Conservation (phyloP, 2,329 filamentous ascomycete genomes). For the Epichloe uncinata region DNA sequence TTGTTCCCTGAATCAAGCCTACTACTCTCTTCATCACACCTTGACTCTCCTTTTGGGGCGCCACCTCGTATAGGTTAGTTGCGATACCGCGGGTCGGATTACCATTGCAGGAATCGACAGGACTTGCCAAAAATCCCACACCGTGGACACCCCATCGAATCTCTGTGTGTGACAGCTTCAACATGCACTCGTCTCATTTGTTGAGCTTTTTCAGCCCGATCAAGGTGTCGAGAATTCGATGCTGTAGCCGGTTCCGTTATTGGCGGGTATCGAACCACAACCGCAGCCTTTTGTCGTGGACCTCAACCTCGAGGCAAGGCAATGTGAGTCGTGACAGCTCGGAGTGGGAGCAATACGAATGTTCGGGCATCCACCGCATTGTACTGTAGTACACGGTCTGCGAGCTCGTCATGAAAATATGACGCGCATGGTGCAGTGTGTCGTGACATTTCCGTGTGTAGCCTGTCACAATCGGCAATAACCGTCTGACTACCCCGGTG, state of each 20-base stretch:
- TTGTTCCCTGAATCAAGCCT: slow-evolving; percentile 27
- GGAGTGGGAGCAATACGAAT: background rate
- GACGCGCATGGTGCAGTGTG: slow-evolving; percentile 4
- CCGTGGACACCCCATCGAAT: background rate
- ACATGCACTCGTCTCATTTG: background rate
- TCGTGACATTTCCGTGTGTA: background rate
- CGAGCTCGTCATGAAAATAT: slow-evolving; percentile 1
- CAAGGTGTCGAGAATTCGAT: background rate
- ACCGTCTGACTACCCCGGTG: background rate
- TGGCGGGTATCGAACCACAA: background rate
- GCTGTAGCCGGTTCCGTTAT: too few relatives aligned
- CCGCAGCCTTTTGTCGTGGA: background rate
- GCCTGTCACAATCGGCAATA: background rate
- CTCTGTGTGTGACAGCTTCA: background rate
- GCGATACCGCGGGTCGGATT: background rate
- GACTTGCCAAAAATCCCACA: background rate
- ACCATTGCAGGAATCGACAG: background rate
- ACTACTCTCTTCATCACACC: slow-evolving; percentile 32
- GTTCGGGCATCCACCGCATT: background rate
- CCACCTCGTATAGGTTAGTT: background rate
- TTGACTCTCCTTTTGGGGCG: slow-evolving; percentile 26
- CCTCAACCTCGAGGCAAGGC: background rate
- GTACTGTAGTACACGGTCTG: background rate
- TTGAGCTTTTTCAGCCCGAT: background rate
- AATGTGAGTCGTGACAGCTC: background rate